Evolutionary conservation across 2,329 filamentous ascomycete genomes (phyloP).

Genomic region (Xylaria sp.): DNA sequence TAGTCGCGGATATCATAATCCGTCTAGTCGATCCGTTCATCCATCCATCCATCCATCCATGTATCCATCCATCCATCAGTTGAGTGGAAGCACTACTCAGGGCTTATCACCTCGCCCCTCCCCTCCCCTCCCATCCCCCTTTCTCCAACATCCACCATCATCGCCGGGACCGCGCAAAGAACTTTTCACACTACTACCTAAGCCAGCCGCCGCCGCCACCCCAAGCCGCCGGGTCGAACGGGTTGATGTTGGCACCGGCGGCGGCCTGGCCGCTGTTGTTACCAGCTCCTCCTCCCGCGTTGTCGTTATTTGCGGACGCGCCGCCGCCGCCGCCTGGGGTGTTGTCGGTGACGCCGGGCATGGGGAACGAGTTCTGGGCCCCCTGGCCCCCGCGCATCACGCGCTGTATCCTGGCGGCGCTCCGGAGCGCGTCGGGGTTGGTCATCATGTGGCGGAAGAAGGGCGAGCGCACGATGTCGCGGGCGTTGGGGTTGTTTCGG

Average conservation of each 20-base stretch:
- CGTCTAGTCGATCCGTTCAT: too few relatives aligned
- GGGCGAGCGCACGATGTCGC: slow-evolving; percentile 85
- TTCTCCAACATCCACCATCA: too few relatives aligned
- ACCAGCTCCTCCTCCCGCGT: slow-evolving; percentile 21
- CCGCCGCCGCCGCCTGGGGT: slow-evolving; percentile 63
- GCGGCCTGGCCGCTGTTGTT: slow-evolving; percentile 41
- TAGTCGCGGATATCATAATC: too few relatives aligned
- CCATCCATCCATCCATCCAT: too few relatives aligned
- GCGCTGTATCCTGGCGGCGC: slow-evolving; percentile 81
- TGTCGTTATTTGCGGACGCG: slow-evolving; percentile 38
- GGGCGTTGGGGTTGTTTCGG: slow-evolving; percentile 61
- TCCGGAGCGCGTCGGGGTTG: slow-evolving; percentile 80
- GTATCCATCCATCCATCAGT: too few relatives aligned
- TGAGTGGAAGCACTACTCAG: too few relatives aligned
- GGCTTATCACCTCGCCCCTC: too few relatives aligned
- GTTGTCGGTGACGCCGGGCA: slow-evolving; percentile 87
- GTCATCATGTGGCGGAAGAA: slow-evolving; percentile 92
- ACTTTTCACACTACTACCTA: too few relatives aligned
- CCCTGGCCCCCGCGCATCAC: slow-evolving; percentile 60
- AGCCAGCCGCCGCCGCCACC: slow-evolving; percentile 39
- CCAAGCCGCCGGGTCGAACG: slow-evolving; percentile 43
- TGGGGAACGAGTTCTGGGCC: slow-evolving; percentile 70
- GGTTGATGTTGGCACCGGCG: slow-evolving; percentile 43
- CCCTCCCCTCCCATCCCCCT: too few relatives aligned
- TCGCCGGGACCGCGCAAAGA: too few relatives aligned